Evolutionary conservation across 352 stramenopile species (phyloP).

Genomic region (Phytopythium cucurbitacearum): DNA sequence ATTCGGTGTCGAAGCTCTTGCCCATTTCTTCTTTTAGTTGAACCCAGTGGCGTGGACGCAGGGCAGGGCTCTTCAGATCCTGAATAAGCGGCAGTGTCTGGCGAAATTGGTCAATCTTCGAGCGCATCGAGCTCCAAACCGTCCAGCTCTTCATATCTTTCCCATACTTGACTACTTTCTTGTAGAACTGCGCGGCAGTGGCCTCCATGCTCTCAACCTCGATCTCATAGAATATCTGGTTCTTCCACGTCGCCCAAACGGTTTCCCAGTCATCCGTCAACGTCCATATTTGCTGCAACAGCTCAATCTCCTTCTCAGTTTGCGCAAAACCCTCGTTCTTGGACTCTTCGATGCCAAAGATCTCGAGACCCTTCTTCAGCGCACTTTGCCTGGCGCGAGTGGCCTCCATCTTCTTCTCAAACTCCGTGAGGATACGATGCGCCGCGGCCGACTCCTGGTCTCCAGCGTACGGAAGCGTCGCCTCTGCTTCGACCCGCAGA

Average conservation of each 20-base stretch:
- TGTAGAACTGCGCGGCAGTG: slow-evolving; percentile 86
- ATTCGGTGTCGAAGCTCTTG: slow-evolving; percentile 78
- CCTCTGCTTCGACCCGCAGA: slow-evolving; percentile 64
- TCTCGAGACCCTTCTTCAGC: slow-evolving; percentile 89
- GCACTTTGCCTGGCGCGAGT: slow-evolving; percentile 61
- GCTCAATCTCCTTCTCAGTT: slow-evolving; percentile 86
- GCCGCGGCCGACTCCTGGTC: slow-evolving; percentile 51
- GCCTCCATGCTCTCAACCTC: slow-evolving; percentile 91
- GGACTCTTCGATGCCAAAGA: slow-evolving; percentile 89
- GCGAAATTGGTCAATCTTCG: slow-evolving; percentile 92
- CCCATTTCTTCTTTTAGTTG: slow-evolving; percentile 87
- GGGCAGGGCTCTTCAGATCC: slow-evolving; percentile 88
- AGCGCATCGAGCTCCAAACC: slow-evolving; percentile 89
- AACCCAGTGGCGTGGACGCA: slow-evolving; percentile 87
- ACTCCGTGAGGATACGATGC: slow-evolving; percentile 73
- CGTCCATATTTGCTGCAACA: slow-evolving; percentile 89
- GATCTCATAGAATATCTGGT: slow-evolving; percentile 89
- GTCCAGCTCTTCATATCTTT: slow-evolving; percentile 93
- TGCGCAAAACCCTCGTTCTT: slow-evolving; percentile 85
- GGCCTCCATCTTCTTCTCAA: slow-evolving; percentile 86
- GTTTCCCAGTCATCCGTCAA: slow-evolving; percentile 87
- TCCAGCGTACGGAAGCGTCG: slow-evolving; percentile 68
- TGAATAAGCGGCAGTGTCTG: slow-evolving; percentile 92
- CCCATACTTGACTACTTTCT: slow-evolving; percentile 91
- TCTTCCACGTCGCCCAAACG: slow-evolving; percentile 91